Evolutionary conservation across 2,329 filamentous ascomycete genomes (phyloP).

Genomic region (Apiospora arundinis): DNA sequence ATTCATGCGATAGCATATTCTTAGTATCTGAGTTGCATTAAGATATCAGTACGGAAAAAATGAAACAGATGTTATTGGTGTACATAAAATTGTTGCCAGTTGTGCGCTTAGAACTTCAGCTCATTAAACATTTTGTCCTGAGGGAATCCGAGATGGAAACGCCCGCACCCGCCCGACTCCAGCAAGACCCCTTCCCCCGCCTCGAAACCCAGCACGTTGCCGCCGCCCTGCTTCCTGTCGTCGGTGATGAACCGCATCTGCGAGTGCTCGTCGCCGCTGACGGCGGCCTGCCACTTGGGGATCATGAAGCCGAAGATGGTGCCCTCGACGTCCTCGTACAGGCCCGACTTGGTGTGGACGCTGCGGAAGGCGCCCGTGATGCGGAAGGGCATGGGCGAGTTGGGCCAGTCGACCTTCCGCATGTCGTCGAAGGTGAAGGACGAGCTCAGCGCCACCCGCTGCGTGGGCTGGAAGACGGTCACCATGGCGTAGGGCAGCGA

Average conservation of each 20-base stretch:
- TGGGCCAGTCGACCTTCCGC: not conserved
- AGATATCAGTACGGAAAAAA: not conserved
- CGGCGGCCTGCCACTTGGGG: not conserved
- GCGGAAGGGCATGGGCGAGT: constrained; percentile 6
- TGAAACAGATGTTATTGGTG: not conserved
- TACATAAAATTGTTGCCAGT: not conserved
- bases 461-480: constrained; percentile 12
- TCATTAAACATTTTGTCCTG: not conserved
- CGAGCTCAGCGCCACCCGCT: not conserved
- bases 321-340: not conserved
- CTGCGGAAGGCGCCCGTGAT: constrained; percentile 4
- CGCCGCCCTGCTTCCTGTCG: constrained; percentile 8
- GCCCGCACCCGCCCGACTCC: not conserved
- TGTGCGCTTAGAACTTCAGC: not conserved
- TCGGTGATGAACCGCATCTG: constrained; percentile 5
- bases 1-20: too few species aligned
- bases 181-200: not conserved
- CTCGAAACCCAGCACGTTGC: not conserved
- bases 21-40: not conserved
- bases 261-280: constrained; percentile 6
- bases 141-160: constrained; percentile 18
- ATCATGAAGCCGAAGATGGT: constrained; percentile 18
- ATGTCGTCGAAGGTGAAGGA: constrained; percentile 11
- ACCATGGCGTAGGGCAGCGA: constrained; percentile 18
- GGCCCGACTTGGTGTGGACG: constrained; percentile 5